Evolutionary conservation across 768 basidiomycete genomes (phyloP).

Genomic region (Scleroderma bovista): DNA sequence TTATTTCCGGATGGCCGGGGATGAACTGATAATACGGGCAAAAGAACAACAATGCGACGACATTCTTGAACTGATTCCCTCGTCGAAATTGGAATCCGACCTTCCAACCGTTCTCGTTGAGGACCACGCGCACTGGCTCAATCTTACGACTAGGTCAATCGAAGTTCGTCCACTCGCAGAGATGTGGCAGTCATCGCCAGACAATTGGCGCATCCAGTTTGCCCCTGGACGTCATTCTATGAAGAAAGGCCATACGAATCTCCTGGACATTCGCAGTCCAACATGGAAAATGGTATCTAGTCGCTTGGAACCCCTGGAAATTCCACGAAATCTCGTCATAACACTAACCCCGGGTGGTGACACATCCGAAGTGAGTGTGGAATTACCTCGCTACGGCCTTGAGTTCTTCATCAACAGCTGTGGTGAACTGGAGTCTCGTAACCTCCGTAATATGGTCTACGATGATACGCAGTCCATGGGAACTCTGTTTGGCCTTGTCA

Average conservation of each 20-base stretch:
- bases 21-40: conserved; percentile 17
- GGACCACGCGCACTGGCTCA: conserved; percentile 26
- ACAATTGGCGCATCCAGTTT: conserved; percentile 23
- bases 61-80: conserved; percentile 21
- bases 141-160: conserved; percentile 16
- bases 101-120: conserved; percentile 19
- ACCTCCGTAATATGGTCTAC: conserved; percentile 37
- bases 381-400: conserved; percentile 37
- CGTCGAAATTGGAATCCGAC: conserved; percentile 16
- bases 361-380: conserved; percentile 17
- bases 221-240: conserved; percentile 6
- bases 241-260: conserved; percentile 1
- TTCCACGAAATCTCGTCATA: conserved; percentile 18
- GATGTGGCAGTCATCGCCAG: conserved; percentile 19
- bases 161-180: conserved; percentile 24
- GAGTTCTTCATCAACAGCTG: conserved; percentile 33
- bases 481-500: conserved; percentile 39
- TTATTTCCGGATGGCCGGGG: conserved; percentile 14
- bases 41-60: background rate
- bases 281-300: conserved; percentile 24
- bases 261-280: conserved; percentile 25
- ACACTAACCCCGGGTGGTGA: background rate
- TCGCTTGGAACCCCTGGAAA: conserved; percentile 20
- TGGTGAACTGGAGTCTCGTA: conserved; percentile 34
- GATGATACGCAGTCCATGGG: conserved; percentile 37